Evolutionary conservation across 106 monocot species (phyloP), one percentile per base, ranked within the genome.

Genomic region (Allium sativum): DNA sequence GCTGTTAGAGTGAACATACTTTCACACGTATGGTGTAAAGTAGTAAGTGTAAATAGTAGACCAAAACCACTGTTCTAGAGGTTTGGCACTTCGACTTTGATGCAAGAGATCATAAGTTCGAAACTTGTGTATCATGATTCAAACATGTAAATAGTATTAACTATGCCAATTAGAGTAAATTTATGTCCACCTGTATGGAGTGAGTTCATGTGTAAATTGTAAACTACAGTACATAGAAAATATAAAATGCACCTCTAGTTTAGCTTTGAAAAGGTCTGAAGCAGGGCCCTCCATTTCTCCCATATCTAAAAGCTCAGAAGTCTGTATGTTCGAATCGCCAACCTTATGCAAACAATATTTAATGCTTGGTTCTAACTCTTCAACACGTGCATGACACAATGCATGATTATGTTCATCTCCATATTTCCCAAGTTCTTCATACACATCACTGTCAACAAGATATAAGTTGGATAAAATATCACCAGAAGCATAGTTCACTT

Each of bases 361-460:
- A 63, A 98, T 85, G 74, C 91, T 98, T 58, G 96, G 96, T 75
- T 98, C 91, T 54, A 98, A 63, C 50, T 98, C 96, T 69, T 98
- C 96, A 73, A 98, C 84, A n/a, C 96, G 79, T 66, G 91, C 91
- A 67, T 87, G 84, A 62, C 96, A 98, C 67, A 91, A 76, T 66
- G 91, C 70, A 72, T 98, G 96, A 78, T 98, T 98, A 58, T 98
- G 91, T 72, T 82, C 74, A 58, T 66, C 82, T 12, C 96, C 96
- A 78, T 88, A 91, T 71, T 98, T 91, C 62, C 96, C 87, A 20
- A 98, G 80, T 70, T 98, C 77, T 57, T 91, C 91, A 70, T 98
- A 98, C 5, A 98, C 87, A 71, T 84, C 91, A 84, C 96, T 98
- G 66, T 21, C 14, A 60, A 68, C 31, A 51, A 73, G 3, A 52